Base-by-base conservation (phyloP, 225 moss, liverwort and hornwort genomes). In the Marchantia paleacea region DNA sequence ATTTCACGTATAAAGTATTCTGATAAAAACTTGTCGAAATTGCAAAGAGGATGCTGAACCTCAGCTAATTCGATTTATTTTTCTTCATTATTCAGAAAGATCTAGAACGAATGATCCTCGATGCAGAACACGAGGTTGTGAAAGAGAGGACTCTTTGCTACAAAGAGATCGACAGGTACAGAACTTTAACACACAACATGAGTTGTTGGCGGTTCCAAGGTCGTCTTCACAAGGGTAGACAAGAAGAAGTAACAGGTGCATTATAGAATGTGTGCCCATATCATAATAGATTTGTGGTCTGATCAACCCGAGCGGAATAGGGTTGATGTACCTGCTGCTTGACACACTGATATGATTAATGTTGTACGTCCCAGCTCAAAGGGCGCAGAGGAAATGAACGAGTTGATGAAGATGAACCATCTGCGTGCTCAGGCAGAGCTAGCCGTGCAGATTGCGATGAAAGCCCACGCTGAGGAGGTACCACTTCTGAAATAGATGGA, bases 381-480 rank as follows among this genome's bases (percentile, higher is more conserved):
- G 85, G 92, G 82, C 80, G 82, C 81, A 6, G 86, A 89, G 62
- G 94, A 96, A 83, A 72, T 73, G 78, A 73, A 92, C 76, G 87
- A 86, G 9, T 81, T 89, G 62, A 84, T 92, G 11, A 91, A 90
- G 82, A 81, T 87, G 0, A 89, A 91, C 29, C 89, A 94, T 76
- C 77, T 96, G 47, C 88, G 5, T 78, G 85, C 80, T 74, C 96
- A 96, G 84, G 87, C 86, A 76, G 52, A 10, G 8, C 82, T 90
- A 69, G 90, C 94, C 22, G 90, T 89, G 52, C 84, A 89, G 66
- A 82, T 90, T 81, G 96, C 90, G 19, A 89, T 82, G 81, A 94
- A 96, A 81, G 73, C 86, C 18, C 91, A 88, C 26, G 90, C 91
- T 58, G 88, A 94, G 83, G 94, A 96, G 88, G 96, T 96, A 75